A percentile compares a stretch with the other conserved stretches of the same genome.
Evolutionary conservation across 192 early-diverging fungal species (phyloP).

Genomic region (Thoreauomyces humboldtii): DNA sequence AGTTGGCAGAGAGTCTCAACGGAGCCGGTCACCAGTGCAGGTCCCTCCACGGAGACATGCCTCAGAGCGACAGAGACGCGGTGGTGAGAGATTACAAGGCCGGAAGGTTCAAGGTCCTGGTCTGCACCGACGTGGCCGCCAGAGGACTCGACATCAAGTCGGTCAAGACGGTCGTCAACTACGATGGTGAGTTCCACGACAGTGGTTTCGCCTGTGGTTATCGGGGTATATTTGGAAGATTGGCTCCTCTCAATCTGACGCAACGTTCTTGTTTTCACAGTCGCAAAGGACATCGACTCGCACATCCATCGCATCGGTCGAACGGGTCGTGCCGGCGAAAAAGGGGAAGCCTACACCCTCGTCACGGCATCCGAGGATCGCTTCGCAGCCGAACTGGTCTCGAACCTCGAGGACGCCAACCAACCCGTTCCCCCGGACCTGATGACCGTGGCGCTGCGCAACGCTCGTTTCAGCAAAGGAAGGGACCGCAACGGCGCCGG

Average conservation of each 20-base stretch:
- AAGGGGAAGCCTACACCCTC: constrained; percentile 87
- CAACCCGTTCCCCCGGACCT: constrained; percentile 78
- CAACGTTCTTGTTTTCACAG: constrained; percentile 18
- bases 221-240: too few species aligned
- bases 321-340: constrained; percentile 93
- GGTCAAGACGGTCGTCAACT: constrained; percentile 75
- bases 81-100: constrained; percentile 68
- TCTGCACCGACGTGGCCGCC: constrained; percentile 53
- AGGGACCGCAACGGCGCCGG: constrained; percentile 46
- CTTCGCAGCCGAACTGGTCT: constrained; percentile 40
- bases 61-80: constrained; percentile 72
- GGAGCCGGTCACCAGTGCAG: constrained; percentile 54
- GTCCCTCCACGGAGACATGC: constrained; percentile 76
- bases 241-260: too few species aligned
- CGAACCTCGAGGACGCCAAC: constrained; percentile 74
- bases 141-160: constrained; percentile 80
- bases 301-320: constrained; percentile 92
- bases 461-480: constrained; percentile 59
- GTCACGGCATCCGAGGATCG: constrained; percentile 84
- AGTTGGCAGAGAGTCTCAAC: constrained; percentile 63
- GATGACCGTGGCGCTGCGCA: constrained; percentile 82
- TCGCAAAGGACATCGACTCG: constrained; percentile 77
- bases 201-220: background rate
- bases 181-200: constrained; percentile 50
- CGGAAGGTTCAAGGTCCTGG: constrained; percentile 56